Percentiles rank a stretch among this genome's conserved stretches.
phyloP scores from a whole-genome alignment of 106 monocot species.

The Apostasia ramifera region DNA sequence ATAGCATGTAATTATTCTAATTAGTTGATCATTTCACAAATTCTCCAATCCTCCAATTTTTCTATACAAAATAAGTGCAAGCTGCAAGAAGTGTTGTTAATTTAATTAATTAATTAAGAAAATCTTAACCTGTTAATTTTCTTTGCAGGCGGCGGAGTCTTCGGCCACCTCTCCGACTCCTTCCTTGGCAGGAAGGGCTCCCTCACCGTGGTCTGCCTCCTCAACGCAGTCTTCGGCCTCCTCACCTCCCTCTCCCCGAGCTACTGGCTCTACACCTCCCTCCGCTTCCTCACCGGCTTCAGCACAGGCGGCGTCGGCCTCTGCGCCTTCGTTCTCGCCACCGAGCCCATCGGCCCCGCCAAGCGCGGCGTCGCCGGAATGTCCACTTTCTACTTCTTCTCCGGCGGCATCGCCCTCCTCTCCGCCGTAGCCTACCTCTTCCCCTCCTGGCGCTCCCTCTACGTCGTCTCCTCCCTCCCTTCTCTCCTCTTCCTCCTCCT shows the following conservation, averaged over 20 bases:
- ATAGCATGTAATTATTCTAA: no score
- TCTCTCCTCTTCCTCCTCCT: slow-evolving; percentile 48
- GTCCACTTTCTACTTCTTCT: slow-evolving; percentile 97
- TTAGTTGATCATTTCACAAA: no score
- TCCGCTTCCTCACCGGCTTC: slow-evolving; percentile 82
- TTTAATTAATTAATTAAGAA: no score
- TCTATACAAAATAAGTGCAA: no score
- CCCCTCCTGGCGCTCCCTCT: slow-evolving; percentile 58
- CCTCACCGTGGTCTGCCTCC: slow-evolving; percentile 30
- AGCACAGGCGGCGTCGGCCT: slow-evolving; percentile 77
- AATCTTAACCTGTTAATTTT: no score
- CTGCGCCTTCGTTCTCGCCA: slow-evolving; percentile 84
- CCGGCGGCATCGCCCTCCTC: slow-evolving; percentile 47
- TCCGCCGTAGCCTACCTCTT: slow-evolving; percentile 35
- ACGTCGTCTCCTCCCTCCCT: slow-evolving; percentile 58
- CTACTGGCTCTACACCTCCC: slow-evolving; percentile 45
- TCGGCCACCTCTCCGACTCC: slow-evolving; percentile 81
- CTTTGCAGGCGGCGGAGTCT: slow-evolving; percentile 67
- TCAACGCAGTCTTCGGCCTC: slow-evolving; percentile 51
- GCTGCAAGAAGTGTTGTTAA: no score
- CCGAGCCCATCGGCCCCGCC: slow-evolving; percentile 66
- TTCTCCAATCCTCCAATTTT: no score
- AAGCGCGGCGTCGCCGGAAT: slow-evolving; percentile 54
- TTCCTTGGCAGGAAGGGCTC: slow-evolving; percentile 67
- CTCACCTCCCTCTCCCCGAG: slow-evolving; percentile 63